Percentiles rank a stretch among this genome's conserved stretches.
Conservation (phyloP, 805 yeast genomes). For the Torulaspora maleeae region DNA sequence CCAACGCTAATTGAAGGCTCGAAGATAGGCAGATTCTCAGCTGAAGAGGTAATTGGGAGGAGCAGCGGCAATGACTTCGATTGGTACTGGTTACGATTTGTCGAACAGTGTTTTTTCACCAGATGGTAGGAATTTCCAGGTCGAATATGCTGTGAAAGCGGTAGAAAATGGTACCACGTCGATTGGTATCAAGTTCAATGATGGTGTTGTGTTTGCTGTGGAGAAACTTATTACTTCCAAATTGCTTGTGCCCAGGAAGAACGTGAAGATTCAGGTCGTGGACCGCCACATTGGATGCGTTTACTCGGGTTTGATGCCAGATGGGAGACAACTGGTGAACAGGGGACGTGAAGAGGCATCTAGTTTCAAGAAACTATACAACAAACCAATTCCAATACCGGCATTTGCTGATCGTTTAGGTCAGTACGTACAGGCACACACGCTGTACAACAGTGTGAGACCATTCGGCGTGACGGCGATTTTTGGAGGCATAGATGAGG, state of each 20-base stretch:
- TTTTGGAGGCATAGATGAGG: constrained; percentile 86
- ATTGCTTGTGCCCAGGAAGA: constrained; percentile 81
- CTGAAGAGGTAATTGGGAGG: neutral
- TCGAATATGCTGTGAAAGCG: constrained; percentile 95
- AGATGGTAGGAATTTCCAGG: constrained; percentile 95
- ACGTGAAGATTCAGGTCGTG: constrained; percentile 85
- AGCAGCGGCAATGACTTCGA: constrained; percentile 58
- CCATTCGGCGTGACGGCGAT: constrained; percentile 95
- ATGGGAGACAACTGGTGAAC: constrained; percentile 88
- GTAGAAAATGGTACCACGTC: constrained; percentile 97
- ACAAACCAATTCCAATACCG: constrained; percentile 71
- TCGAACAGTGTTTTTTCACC: constrained; percentile 88
- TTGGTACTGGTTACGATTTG: constrained; percentile 98
- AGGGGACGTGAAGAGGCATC: constrained; percentile 91
- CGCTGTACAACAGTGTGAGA: constrained; percentile 93
- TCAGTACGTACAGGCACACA: constrained; percentile 88
- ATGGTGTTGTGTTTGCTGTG: constrained; percentile 96
- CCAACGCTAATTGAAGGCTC: neutral
- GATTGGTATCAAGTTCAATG: constrained; percentile 84
- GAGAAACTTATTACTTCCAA: constrained; percentile 87
- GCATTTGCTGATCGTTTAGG: constrained; percentile 85
- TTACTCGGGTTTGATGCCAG: constrained; percentile 93
- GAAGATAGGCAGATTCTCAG: neutral
- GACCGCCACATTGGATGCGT: constrained; percentile 94
- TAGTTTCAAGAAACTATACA: constrained; percentile 70